Base-by-base conservation (phyloP, 768 basidiomycete species). In the Pisolithus albus region DNA sequence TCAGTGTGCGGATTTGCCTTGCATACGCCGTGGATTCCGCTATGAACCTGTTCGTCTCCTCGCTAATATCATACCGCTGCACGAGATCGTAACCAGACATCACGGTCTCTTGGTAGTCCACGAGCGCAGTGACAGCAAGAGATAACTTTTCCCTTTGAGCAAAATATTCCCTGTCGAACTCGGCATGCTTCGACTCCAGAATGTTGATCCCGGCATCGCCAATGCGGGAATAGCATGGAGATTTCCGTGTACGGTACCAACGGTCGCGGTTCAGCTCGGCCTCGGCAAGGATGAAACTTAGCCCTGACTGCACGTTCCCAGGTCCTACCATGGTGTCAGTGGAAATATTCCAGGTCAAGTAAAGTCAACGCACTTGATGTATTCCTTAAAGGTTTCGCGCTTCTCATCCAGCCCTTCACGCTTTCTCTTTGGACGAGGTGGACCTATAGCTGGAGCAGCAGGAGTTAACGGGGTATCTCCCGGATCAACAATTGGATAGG, bases 301-400 rank as follows among this genome's bases (percentile, higher is more conserved):
- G 68, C 52, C 46, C 68, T 57, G 51, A 67, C 60, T 3, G 58
- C 62, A 44, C 66, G 67, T 30, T 69, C 66, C 60, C 58, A 68
- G 3, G 54, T 30, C 53, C 66, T 67, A 55, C 19, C 40, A 38
- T 19, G 51, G 36, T 24, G 10, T 24, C 11, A 59, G 49, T 30
- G n/a, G 21, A 23, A 30, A 42, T 7, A 23, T 10, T 3, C 6
- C 7, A 21, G 28, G 32, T 37, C 23, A 19, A 24, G 37, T 1
- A 32, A 39, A 30, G 42, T 9, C 21, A 36, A 49, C 67, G 7
- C 52, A 67, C 66, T 58, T 67, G 47, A 64, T 16, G 46, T 64
- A 66, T 50, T 68, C 66, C 38, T 56, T 69, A 8, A 67, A 64
- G 10, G 51, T 10, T 8, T 64, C 61, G 21, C 47, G 5, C 39